Evolutionary conservation across 495 filamentous ascomycete species (phyloP).

Genomic region (Parachaetomium inaequale): DNA sequence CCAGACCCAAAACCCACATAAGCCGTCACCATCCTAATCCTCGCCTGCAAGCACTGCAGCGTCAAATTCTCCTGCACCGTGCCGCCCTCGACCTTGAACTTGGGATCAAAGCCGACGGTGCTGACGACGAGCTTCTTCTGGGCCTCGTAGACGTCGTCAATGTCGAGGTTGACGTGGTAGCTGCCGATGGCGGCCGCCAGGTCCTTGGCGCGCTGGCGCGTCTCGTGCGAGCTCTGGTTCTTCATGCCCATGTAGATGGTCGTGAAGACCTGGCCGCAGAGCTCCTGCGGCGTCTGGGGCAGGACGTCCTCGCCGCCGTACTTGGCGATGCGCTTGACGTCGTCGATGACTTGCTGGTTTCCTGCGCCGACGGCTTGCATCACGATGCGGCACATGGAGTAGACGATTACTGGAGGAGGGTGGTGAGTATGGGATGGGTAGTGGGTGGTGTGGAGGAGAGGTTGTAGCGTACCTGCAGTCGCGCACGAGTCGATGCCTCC

Average conservation of each 20-base stretch:
- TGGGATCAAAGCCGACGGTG: slow-evolving; percentile 40
- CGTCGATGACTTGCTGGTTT: slow-evolving; percentile 61
- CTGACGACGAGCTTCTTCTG: slow-evolving; percentile 34
- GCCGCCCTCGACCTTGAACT: slow-evolving; percentile 54
- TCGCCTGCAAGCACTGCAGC: slow-evolving; percentile 79
- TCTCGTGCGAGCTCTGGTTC: slow-evolving; percentile 66
- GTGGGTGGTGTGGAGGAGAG: background rate
- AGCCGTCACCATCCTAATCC: slow-evolving; percentile 74
- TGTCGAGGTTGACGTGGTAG: slow-evolving; percentile 73
- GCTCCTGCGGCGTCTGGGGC: slow-evolving; percentile 58
- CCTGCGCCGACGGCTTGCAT: slow-evolving; percentile 60
- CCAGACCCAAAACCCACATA: slow-evolving; percentile 47
- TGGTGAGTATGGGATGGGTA: slow-evolving; percentile 1
- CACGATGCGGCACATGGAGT: slow-evolving; percentile 75
- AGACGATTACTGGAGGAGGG: slow-evolving; percentile 60
- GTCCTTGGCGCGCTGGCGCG: slow-evolving; percentile 63
- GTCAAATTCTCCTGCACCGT: slow-evolving; percentile 46
- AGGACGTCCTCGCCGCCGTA: slow-evolving; percentile 51
- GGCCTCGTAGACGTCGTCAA: slow-evolving; percentile 58
- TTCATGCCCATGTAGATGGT: slow-evolving; percentile 81
- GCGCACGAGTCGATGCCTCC: slow-evolving; percentile 73
- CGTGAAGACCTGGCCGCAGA: slow-evolving; percentile 62
- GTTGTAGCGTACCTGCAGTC: slow-evolving; percentile 35
- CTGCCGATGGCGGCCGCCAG: slow-evolving; percentile 66
- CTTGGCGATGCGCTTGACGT: slow-evolving; percentile 60